Conservation (phyloP, 306 rosid species). For the Cajanus cajan region DNA sequence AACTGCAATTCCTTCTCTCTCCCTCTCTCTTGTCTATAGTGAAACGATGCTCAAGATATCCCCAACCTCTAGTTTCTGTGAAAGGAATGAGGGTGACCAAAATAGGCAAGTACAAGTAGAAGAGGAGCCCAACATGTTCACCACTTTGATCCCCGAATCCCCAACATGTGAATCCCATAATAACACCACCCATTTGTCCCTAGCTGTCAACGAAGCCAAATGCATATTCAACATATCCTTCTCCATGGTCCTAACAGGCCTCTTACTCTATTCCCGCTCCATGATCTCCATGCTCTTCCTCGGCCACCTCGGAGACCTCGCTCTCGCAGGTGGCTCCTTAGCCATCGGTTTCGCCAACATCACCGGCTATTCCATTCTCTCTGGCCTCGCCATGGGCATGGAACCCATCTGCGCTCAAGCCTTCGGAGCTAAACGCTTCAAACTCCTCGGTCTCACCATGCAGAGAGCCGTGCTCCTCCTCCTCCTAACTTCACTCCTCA, state of each 20-base stretch:
- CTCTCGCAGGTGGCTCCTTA: conserved; percentile 41
- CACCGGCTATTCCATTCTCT: conserved; percentile 41
- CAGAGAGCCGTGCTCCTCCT: conserved; percentile 34
- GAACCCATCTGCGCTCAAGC: conserved; percentile 46
- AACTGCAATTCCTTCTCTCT: neutral
- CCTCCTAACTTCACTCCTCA: conserved; percentile 9
- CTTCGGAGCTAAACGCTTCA: conserved; percentile 38
- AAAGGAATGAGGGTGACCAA: conserved; percentile 11
- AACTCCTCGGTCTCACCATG: conserved; percentile 33
- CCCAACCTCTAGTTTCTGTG: neutral
- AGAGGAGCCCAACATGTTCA: neutral
- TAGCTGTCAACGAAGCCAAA: conserved; percentile 27
- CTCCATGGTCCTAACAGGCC: conserved; percentile 26
- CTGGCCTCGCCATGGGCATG: conserved; percentile 52
- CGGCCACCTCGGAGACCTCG: conserved; percentile 35
- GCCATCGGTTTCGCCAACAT: conserved; percentile 46
- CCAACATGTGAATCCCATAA: too few relatives aligned
- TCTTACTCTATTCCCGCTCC: conserved; percentile 41
- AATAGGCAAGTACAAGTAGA: neutral
- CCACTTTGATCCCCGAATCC: neutral
- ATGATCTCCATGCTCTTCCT: conserved; percentile 47
- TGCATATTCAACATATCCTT: conserved; percentile 27
- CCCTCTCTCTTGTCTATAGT: neutral
- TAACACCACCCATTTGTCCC: neutral
- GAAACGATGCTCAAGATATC: conserved; percentile 21